Evolutionary conservation across 257 asterid species (phyloP), one percentile per base, ranked within the genome.

Genomic region (Primulina tabacum): DNA sequence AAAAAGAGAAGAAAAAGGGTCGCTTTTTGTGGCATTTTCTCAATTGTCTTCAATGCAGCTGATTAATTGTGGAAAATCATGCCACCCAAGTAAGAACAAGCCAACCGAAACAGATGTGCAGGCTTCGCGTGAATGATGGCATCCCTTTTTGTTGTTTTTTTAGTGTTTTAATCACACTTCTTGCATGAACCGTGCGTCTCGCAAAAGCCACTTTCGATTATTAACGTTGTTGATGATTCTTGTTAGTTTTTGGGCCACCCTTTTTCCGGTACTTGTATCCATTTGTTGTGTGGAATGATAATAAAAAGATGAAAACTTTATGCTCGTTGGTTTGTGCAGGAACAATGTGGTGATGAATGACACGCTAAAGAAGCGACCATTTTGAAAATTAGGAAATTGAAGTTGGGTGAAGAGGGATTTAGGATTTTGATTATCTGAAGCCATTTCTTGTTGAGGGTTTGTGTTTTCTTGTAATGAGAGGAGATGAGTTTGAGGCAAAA

Each of bases 401-500:
- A 47, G 55, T 47, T 14, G 55, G 55, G 18, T 40, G 52, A 12
- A 47, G n/a, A 12, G 8, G 21, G 21, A 16, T 50, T 50, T 17
- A 17, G 57, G 21, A 16, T 4, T 50, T 62, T 35, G 35, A 71
- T 60, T 67, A 58, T 18, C 76, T 69, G 67, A 69, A 57, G 65
- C 30, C 16, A 61, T 50, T 67, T 33, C 35, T 71, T 52, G 55
- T 33, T 10, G 53, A 61, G 38, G 34, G 6, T 38, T 63, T 60
- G 52, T 21, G 4, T 37, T 75, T 43, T 50, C 20, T 66, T 58
- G 2, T 69, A n/a, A 26, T 40, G 47, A 9, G 73, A 76, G 87
- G 20, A 75, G 85, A 87, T 83, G 93, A 82, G 78, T 79, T 40
- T 64, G 35, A 79, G 78, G 79, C 83, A 82, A 67, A 86, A 70